Base-by-base conservation (phyloP, 2,329 filamentous ascomycete genomes). In the Cercospora canescens region DNA sequence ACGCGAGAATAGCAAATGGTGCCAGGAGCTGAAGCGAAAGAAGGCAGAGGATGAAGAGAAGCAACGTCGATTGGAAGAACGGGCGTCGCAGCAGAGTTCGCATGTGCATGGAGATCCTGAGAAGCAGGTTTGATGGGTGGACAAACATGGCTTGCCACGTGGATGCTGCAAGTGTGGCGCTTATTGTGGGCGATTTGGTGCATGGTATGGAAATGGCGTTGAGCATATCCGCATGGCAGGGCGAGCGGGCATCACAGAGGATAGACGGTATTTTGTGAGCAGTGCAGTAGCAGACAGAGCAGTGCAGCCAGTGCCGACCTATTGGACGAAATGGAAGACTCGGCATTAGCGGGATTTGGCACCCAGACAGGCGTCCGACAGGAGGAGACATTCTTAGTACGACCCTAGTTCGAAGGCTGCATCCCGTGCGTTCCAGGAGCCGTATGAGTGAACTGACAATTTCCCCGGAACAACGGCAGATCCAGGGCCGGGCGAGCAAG, bases 1-100 rank as follows among this genome's bases (percentile, higher is more conserved):
- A 50, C 81, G 88, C 26, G 82, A 81, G 26, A 82, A 83, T 11
- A 88, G 85, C 60, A 83, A 80, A 66, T 91, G 91, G 71, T 91
- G 88, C 71, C 85, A 86, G 71, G 86, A 86, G 55, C 74, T 91
- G 62, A 80, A 80, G 62, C 77, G 85, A 75, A 77, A 80, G 64
- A 87, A 84, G 71, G 80, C 69, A 61, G 69, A 73, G 68, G 62
- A 68, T 35, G 69, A 75, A 45, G 62, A 69, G 63, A 66, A 70
- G 58, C 41, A 60, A 50, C 39, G 65, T 14, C 45, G 52, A 18
- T 9, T 56, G n/a, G 64, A 69, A 55, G 64, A 69, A 50, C n/a
- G 58, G 39, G 28, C 63, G 52, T 57, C 52, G 32, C 58, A 52
- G 60, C 55, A 34, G 52, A 35, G 52, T 35, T 35, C 28, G 56